A percentile compares a stretch with the other conserved stretches of the same genome.
phyloP scores from a whole-genome alignment of 768 basidiomycete genomes.

The Suillus americanus region DNA sequence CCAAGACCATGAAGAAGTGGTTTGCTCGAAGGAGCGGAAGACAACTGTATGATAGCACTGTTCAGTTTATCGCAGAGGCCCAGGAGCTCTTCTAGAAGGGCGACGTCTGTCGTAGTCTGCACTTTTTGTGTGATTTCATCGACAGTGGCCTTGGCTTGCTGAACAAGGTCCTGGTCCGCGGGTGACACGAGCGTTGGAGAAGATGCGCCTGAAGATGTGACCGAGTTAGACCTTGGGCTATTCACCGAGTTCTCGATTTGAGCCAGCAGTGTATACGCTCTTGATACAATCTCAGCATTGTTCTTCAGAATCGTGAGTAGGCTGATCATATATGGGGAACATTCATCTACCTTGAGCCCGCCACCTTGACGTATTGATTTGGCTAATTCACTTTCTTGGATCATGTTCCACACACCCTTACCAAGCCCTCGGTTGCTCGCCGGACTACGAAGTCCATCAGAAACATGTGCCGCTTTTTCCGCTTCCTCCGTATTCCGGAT shows the following conservation, averaged over 20 bases:
- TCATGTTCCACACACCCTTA: slow-evolving; percentile 82
- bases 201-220: slow-evolving; percentile 5
- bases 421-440: slow-evolving; percentile 52
- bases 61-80: slow-evolving; percentile 71
- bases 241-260: slow-evolving; percentile 36
- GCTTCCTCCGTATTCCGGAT: slow-evolving; percentile 93
- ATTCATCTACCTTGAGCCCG: slow-evolving; percentile 55
- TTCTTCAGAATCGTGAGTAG: background rate
- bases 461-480: slow-evolving; percentile 36
- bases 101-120: slow-evolving; percentile 54
- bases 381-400: slow-evolving; percentile 83
- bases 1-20: slow-evolving; percentile 47
- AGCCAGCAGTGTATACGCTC: slow-evolving; percentile 43
- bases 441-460: slow-evolving; percentile 22
- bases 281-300: slow-evolving; percentile 8
- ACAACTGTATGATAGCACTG: slow-evolving; percentile 49
- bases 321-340: background rate
- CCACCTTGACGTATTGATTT: slow-evolving; percentile 56
- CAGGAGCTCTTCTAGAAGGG: slow-evolving; percentile 66
- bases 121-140: slow-evolving; percentile 53
- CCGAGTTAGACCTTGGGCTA: background rate
- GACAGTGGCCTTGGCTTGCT: slow-evolving; percentile 52
- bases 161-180: slow-evolving; percentile 38
- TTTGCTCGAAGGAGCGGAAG: slow-evolving; percentile 36
- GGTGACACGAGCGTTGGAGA: slow-evolving; percentile 10